Evolutionary conservation across 2,329 filamentous ascomycete genomes (phyloP).

Genomic region (Penicillium sp.): DNA sequence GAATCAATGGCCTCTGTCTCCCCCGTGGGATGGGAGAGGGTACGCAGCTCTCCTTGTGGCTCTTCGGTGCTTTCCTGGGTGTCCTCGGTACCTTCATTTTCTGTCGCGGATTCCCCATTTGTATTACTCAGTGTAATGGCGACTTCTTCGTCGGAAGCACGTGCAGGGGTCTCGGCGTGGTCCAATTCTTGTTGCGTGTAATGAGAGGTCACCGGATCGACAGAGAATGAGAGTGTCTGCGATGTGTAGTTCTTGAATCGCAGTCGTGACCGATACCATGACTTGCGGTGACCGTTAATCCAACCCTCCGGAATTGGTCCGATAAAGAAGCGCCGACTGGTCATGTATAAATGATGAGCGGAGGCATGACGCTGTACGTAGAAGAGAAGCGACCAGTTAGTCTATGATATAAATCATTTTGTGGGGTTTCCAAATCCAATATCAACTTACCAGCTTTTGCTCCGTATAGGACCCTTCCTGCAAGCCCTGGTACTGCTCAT

Average conservation of each 20-base stretch:
- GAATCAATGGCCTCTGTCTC: constrained; percentile 23
- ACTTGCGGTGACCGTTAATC: constrained; percentile 67
- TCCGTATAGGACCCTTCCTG: constrained; percentile 60
- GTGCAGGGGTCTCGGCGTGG: constrained; percentile 30
- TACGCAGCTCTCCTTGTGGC: constrained; percentile 29
- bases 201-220: constrained; percentile 52
- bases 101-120: constrained; percentile 13
- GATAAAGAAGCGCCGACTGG: constrained; percentile 67
- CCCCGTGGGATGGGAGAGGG: constrained; percentile 32
- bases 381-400: constrained; percentile 15
- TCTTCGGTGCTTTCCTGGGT: constrained; percentile 25
- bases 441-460: constrained; percentile 56
- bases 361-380: constrained; percentile 63
- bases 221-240: constrained; percentile 58
- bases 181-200: constrained; percentile 47
- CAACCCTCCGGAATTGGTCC: constrained; percentile 70
- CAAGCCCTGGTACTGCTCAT: constrained; percentile 45
- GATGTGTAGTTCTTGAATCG: constrained; percentile 55
- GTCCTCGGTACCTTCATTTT: constrained; percentile 23
- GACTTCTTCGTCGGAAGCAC: constrained; percentile 25
- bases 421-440: background rate
- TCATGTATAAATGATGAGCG: constrained; percentile 66
- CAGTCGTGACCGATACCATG: constrained; percentile 63
- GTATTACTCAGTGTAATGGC: constrained; percentile 29
- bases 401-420: background rate